Evolutionary conservation across 768 basidiomycete genomes (phyloP), one percentile per base, ranked within the genome.

Genomic region (Rubroboletus satanas): DNA sequence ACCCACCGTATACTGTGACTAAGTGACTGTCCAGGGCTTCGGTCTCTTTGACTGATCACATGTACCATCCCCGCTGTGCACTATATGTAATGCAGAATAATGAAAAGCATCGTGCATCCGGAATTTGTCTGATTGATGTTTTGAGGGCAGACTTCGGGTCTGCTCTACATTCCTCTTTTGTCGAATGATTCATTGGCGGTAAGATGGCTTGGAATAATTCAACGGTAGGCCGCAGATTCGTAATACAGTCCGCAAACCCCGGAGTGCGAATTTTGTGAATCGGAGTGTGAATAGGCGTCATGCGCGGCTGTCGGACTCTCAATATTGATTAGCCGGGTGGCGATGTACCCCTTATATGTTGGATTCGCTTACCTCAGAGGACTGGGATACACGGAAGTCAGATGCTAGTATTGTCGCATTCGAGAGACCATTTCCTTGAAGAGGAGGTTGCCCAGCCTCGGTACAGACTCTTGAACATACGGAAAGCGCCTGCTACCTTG

Each of bases 1-100:
- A 15, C 28, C 21, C 0, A 8, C n/a, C 4, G 5, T 45, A 7
- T 14, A 28, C 45, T 18, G 26, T 36, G 26, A 44, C 54, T 54
- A 50, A 54, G 29, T 43, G 29, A 54, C 61, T 39, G 33, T 64
- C 0, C 64, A 90, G 92, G 93, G 93, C 80, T 92, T 96, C 72
- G 92, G 93, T 78, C 82, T 96, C 55, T 96, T 96, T 76, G 93
- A 93, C 75, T 94, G 71, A 71, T 58, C 58, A 54, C 52, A 57
- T 48, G 55, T 71, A 64, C 47, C 46, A 28, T 48, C 18, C 51
- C 26, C 29, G 23, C 44, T 46, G 43, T 52, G 58, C 54, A 46
- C 56, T 37, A 52, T 49, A 49, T 69, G 55, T 70, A 71, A 55
- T 60, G 57, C 54, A 59, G 49, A 51, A 45, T 50, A 56, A 57